Evolutionary conservation across 352 stramenopile genomes (phyloP), one percentile per base, ranked within the genome.

Genomic region (Phytophthora constricta): DNA sequence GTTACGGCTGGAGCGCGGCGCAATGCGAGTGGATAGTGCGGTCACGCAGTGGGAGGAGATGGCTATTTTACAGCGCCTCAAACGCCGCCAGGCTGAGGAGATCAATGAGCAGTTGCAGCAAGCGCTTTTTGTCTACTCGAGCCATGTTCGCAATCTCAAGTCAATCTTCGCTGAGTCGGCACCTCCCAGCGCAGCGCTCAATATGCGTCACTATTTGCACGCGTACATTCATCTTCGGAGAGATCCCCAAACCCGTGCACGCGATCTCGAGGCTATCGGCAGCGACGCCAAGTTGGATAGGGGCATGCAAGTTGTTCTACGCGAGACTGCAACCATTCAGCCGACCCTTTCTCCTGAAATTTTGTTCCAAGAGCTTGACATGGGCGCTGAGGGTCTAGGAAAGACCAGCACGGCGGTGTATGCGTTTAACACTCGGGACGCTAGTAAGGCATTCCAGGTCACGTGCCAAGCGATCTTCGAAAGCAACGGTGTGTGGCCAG

Each of bases 141-240:
- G 62, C 5, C 47, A 55, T 20, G 43, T 72, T 47, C 42, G 55
- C n/a, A 54, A 70, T 20, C 39, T 75, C 7, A 64, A 26, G 46
- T 65, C 66, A 4, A 62, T 75, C 4, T 75, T 78, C 47, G 65
- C 54, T 8, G 49, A 64, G 26, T 67, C 70, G 5, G 51, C 63
- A 52, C 50, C 57, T 64, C 39, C 62, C 11, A 68, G 48, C 47
- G 19, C 47, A 28, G 66, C 77, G 19, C 67, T 84, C 23, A 79
- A 82, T 62, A 66, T 82, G 67, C 73, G 59, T 16, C 58, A 78
- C 27, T 62, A 78, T 20, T 65, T 87, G 25, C 78, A 87, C 68
- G 74, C 62, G 42, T 80, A 82, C 70, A 76, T 70, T 9, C 62
- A 65, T 22, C 67, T 86, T 11, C 67, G 74, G 2, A 64, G 53